Percentiles rank a stretch among this genome's conserved stretches.
Conservation (phyloP, 73 alveolate genomes). For the Uronychia setigera region DNA sequence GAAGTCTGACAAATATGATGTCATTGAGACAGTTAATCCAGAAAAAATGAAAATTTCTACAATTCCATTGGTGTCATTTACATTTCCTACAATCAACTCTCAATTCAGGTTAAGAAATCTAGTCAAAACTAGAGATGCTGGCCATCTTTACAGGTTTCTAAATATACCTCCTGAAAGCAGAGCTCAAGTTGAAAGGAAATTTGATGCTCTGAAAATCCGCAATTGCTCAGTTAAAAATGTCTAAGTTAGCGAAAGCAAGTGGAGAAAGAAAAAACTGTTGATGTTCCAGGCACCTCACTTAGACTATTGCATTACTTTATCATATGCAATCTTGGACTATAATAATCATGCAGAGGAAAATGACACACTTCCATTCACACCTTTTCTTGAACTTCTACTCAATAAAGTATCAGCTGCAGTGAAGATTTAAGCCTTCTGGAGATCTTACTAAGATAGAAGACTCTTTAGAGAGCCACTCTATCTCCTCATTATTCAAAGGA, state of each 20-base stretch:
- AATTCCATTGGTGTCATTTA: not conserved
- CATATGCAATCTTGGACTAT: not conserved
- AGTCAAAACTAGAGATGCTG: not conserved
- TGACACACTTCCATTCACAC: not conserved
- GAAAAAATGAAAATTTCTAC: not conserved
- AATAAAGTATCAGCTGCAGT: slow-evolving; percentile 20
- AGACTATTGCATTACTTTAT: not conserved
- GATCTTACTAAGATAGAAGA: not conserved
- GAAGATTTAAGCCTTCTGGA: not conserved
- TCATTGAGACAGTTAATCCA: not conserved
- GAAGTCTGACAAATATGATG: not conserved
- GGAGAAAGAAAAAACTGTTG: not conserved
- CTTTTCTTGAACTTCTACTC: not conserved
- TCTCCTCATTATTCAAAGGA: slow-evolving; percentile 21
- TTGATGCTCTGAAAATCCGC: not conserved
- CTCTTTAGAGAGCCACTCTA: not conserved
- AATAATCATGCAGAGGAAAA: not conserved
- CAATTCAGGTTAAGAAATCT: not conserved
- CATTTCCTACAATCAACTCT: not conserved
- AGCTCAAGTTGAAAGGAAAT: not conserved
- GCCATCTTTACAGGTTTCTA: not conserved
- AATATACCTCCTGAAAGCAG: not conserved
- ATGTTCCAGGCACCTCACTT: not conserved
- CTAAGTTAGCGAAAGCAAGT: no score
- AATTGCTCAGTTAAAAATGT: no score